Conservation (phyloP, 768 basidiomycete species). For the Mycena chlorophos region DNA sequence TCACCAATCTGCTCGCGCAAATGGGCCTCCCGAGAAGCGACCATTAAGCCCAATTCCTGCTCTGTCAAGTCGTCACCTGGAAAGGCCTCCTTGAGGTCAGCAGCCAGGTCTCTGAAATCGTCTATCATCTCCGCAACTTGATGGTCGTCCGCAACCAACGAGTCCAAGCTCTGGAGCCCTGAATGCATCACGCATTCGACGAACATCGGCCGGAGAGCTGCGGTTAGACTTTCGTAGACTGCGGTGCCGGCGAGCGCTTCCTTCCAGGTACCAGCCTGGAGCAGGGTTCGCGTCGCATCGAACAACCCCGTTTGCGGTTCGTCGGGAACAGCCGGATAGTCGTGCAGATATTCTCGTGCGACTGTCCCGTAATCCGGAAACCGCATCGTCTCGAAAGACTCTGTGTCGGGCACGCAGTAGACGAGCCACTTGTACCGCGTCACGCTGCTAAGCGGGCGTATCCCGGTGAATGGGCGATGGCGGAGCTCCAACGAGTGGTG, state of each 20-base stretch:
- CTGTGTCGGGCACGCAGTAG: conserved; percentile 20
- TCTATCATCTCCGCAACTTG: no score
- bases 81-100: no score
- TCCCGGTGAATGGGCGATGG: not conserved
- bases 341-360: conserved; percentile 1
- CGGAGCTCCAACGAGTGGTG: conserved; percentile 17
- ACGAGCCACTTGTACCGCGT: conserved; percentile 20
- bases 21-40: no score
- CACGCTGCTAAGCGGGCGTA: conserved; percentile 16
- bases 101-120: no score
- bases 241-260: not conserved
- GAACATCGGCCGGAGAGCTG: not conserved
- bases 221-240: not conserved
- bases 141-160: conserved; percentile 2
- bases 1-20: no score
- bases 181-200: conserved; percentile 11
- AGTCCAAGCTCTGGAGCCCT: conserved; percentile 10
- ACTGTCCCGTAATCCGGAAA: conserved; percentile 4
- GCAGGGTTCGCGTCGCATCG: no score
- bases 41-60: no score
- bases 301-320: not conserved
- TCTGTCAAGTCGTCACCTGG: no score
- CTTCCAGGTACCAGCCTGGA: not conserved
- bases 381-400: conserved; percentile 9
- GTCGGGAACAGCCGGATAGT: conserved; percentile 11